These are phyloP conservation scores for Laburnicola sp. DNA, from an alignment of 2,329 filamentous ascomycete genomes.

Conservation along the genomic window DNA sequence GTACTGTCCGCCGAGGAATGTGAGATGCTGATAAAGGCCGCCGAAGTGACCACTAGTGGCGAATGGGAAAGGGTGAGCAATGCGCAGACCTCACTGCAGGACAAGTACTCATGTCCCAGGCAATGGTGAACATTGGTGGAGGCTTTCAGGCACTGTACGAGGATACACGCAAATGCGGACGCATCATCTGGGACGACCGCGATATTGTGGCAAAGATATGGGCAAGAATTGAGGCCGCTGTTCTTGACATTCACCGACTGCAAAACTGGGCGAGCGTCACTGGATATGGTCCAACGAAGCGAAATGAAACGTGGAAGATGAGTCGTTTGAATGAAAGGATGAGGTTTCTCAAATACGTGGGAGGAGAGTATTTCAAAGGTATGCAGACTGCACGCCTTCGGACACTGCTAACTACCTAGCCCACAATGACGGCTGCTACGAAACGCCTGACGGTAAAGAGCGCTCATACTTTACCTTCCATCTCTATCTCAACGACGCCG, in stretches of 20 bases:
- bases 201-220: constrained; percentile 66
- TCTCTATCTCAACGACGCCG: constrained; percentile 54
- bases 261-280: constrained; percentile 59
- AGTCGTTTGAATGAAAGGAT: constrained; percentile 68
- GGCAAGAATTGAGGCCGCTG: constrained; percentile 55
- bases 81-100: no score
- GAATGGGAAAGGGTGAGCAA: constrained; percentile 66
- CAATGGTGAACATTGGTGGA: constrained; percentile 59
- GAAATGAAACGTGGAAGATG: constrained; percentile 45
- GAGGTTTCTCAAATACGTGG: constrained; percentile 71
- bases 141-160: constrained; percentile 62
- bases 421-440: constrained; percentile 68
- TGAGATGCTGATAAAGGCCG: constrained; percentile 19
- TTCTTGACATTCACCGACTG: constrained; percentile 60
- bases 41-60: constrained; percentile 16
- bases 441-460: constrained; percentile 54
- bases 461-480: constrained; percentile 57
- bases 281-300: constrained; percentile 46
- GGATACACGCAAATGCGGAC: constrained; percentile 69
- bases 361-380: constrained; percentile 69
- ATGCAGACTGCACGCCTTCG: constrained; percentile 1
- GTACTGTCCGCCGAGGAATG: constrained; percentile 67
- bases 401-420: constrained; percentile 41
- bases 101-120: constrained; percentile 57
- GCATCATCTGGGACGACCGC: constrained; percentile 73